phyloP scores from a whole-genome alignment of 495 filamentous ascomycete genomes.

The Penicillium diatomitis region DNA sequence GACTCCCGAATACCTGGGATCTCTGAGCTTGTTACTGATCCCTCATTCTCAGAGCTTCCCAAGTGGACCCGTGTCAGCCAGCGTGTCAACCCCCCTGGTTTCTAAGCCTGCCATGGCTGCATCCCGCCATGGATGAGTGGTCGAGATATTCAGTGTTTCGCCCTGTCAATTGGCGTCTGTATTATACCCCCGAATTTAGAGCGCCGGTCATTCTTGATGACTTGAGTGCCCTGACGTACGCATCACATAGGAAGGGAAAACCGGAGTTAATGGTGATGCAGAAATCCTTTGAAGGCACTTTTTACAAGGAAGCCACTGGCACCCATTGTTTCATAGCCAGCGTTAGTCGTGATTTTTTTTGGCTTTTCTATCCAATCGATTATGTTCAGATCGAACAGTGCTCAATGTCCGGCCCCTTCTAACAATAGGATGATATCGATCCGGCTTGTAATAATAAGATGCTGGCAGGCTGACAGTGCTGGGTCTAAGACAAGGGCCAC shows the following conservation, averaged over 20 bases:
- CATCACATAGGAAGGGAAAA: slow-evolving; percentile 20
- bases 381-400: not conserved
- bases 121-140: slow-evolving; percentile 4
- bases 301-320: slow-evolving; percentile 9
- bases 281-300: slow-evolving; percentile 13
- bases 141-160: slow-evolving; percentile 1
- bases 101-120: slow-evolving; percentile 41
- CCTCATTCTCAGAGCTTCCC: slow-evolving; percentile 56
- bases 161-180: slow-evolving; percentile 16
- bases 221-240: slow-evolving; percentile 5
- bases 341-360: slow-evolving; percentile 15
- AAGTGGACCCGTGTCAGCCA: slow-evolving; percentile 96
- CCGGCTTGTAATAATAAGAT: no score
- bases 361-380: not conserved
- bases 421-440: slow-evolving; percentile 4
- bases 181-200: slow-evolving; percentile 22
- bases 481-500: no score
- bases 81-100: slow-evolving; percentile 86
- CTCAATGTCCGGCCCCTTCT: not conserved
- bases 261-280: slow-evolving; percentile 34
- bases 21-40: no score
- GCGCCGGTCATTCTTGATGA: not conserved
- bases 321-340: slow-evolving; percentile 22
- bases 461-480: no score
- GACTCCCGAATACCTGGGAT: no score